phyloP scores from a whole-genome alignment of 768 basidiomycete genomes.

The Boletus huronensis region DNA sequence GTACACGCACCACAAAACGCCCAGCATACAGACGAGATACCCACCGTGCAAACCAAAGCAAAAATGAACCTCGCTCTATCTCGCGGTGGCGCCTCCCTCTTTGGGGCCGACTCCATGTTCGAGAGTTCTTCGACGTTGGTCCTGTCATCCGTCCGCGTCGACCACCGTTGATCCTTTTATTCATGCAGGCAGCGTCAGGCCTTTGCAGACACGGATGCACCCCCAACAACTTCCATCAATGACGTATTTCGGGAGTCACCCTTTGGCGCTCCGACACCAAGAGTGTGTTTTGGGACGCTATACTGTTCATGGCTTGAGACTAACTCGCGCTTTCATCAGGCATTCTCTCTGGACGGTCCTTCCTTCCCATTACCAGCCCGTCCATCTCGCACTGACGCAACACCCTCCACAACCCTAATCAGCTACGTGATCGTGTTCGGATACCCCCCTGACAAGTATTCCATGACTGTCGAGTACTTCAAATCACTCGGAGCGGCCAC shows the following conservation, averaged over 20 bases:
- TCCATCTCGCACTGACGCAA: constrained; percentile 23
- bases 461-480: constrained; percentile 69
- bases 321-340: constrained; percentile 1
- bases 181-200: constrained; percentile 53
- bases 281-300: constrained; percentile 13
- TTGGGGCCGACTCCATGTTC: constrained; percentile 85
- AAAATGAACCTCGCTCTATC: constrained; percentile 71
- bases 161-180: constrained; percentile 4
- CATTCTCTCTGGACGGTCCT: constrained; percentile 22
- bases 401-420: constrained; percentile 38
- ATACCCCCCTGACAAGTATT: constrained; percentile 81
- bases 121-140: constrained; percentile 48
- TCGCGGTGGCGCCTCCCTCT: constrained; percentile 62
- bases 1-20: constrained; percentile 52
- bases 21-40: constrained; percentile 68
- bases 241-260: constrained; percentile 62
- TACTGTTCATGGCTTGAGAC: not conserved
- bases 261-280: constrained; percentile 30
- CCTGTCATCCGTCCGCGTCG: not conserved
- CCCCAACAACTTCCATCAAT: constrained; percentile 69
- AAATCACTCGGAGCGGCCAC: constrained; percentile 67
- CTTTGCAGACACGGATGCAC: constrained; percentile 74
- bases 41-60: constrained; percentile 75
- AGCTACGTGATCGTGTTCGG: constrained; percentile 79
- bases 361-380: constrained; percentile 13